Evolutionary conservation across 257 asterid genomes (phyloP), one percentile per base, ranked within the genome.

Genomic region (Capsicum baccatum): DNA sequence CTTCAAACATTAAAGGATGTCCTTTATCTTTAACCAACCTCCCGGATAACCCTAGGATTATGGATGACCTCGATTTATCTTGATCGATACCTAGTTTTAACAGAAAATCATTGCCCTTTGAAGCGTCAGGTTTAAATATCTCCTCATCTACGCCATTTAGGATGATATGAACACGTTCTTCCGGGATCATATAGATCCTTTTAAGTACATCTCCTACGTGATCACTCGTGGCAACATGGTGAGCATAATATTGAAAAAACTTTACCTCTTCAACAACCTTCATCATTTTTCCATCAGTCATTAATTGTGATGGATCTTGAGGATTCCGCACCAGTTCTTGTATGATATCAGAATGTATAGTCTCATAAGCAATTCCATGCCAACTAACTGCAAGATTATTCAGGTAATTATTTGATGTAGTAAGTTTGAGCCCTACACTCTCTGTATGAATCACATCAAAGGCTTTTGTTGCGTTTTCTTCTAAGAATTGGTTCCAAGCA

Each of bases 21-120:
- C 98, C 97, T 86, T 94, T 93, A 89, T 93, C 97, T 92, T 91
- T 92, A 47, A 94, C 98, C 64, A 94, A 80, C 85, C 98, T 92
- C 73, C 98, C 98, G 0, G 98, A 94, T 19, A 92, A 88, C 58
- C 98, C 97, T 50, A 93, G 62, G 54, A 93, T 64, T 58, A 94
- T 39, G 0, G 89, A 33, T 76, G 79, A 59, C 26, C 82, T 86
- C 14, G 44, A 11, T 64, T 37, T 64, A 26, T 64, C 71, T 64
- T 26, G n/a, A 2, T 26, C 37, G 9, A 64, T 12, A 26, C 71
- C 71, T 12, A 64, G 26, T 26, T 64, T 64, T 15, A 33, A 12
- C 33, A 0, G 5, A n/a, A 88, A 86, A 10, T 16, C 62, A 60
- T 52, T 64, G 8, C 84, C 89, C 12, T 54, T 86, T 19, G 56